Evolutionary conservation across 495 filamentous ascomycete species (phyloP).

Genomic region (Parachaetomium inaequale): DNA sequence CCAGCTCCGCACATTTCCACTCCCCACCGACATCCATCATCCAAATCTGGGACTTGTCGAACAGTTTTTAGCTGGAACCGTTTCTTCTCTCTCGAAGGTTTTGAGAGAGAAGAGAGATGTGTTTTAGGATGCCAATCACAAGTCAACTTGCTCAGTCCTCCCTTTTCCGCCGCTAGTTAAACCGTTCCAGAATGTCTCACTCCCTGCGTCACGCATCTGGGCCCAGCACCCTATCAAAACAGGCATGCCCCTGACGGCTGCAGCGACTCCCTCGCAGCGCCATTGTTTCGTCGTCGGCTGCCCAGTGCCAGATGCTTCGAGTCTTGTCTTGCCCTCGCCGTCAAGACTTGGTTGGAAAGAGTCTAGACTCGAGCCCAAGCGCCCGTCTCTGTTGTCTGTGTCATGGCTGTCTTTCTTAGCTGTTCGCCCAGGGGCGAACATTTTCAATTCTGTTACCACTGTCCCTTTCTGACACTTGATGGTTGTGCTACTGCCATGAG

Average conservation of each 20-base stretch:
- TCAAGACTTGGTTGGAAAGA: neutral
- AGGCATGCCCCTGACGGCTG: constrained; percentile 10
- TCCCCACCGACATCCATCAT: neutral
- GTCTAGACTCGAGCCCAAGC: neutral
- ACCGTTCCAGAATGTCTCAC: neutral
- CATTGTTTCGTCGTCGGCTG: constrained; percentile 1
- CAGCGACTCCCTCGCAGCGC: neutral
- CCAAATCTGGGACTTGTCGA: neutral
- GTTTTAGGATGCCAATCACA: no score
- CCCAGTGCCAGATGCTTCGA: neutral
- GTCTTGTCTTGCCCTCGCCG: neutral
- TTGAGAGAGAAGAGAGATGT: no score
- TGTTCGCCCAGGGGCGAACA: neutral
- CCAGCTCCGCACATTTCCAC: neutral
- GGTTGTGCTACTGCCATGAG: neutral
- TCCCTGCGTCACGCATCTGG: constrained; percentile 2
- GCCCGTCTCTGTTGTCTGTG: neutral
- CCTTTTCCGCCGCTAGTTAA: neutral
- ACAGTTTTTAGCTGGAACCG: neutral
- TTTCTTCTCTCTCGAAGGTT: neutral
- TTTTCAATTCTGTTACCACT: neutral
- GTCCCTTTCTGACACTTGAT: neutral
- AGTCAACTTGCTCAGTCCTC: no score
- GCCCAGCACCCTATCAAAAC: constrained; percentile 6
- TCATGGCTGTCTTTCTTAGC: constrained; percentile 1